These are phyloP conservation scores for Metschnikowia arizonensis DNA, from an alignment of 805 yeast genomes.

Conservation along the genomic window DNA sequence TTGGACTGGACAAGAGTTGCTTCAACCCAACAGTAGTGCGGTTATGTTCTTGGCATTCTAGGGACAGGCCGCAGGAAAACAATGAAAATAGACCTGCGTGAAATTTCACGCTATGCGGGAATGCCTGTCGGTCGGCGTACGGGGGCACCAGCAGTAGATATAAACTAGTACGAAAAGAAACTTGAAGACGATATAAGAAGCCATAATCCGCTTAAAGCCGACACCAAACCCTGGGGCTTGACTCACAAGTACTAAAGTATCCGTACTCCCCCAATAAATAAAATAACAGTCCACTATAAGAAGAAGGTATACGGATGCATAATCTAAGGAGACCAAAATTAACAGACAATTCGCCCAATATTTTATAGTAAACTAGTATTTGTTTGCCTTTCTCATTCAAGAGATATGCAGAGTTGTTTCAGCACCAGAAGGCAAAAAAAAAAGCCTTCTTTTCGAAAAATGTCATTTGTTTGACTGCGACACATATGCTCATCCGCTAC, in stretches of 20 bases:
- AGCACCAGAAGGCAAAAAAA: background rate
- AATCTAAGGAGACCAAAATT: background rate
- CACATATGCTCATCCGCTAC: conserved; percentile 2
- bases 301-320: no score
- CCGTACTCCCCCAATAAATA: no score
- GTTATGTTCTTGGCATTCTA: conserved; percentile 3
- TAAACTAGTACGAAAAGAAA: background rate
- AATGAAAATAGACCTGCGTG: conserved; percentile 1
- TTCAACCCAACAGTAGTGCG: background rate
- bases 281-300: no score
- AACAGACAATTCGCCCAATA: background rate
- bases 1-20: background rate
- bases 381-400: background rate
- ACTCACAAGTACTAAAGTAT: background rate
- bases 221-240: background rate
- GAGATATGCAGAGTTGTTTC: conserved; percentile 1
- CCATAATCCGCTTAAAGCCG: no score
- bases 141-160: background rate
- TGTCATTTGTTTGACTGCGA: conserved; percentile 6
- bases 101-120: background rate
- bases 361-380: background rate
- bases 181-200: background rate
- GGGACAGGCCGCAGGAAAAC: conserved; percentile 4
- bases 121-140: background rate
- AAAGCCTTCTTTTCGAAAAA: conserved; percentile 2